phyloP scores from a whole-genome alignment of 352 stramenopile genomes.

The Aphanomyces stellatus region DNA sequence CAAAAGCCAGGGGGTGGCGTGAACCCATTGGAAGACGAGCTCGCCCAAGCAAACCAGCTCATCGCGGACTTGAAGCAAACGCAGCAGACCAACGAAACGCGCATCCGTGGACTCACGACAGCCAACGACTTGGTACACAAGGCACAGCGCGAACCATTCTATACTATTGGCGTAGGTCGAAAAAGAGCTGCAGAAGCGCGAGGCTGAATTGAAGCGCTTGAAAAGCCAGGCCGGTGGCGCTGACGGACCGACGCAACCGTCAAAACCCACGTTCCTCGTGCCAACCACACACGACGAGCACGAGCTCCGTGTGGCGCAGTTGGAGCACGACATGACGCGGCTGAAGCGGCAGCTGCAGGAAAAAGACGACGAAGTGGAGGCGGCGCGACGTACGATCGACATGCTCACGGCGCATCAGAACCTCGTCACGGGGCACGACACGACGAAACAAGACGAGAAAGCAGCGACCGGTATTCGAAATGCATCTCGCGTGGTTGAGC shows the following conservation, averaged over 20 bases:
- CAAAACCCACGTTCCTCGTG: neutral
- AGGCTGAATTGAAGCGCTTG: neutral
- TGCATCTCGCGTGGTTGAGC: neutral
- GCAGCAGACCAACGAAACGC: slow-evolving; percentile 8
- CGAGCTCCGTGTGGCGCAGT: neutral
- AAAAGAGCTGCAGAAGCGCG: neutral
- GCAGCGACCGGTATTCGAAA: neutral
- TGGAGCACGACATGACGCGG: neutral
- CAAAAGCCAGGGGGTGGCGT: slow-evolving; percentile 7
- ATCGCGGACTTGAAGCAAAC: slow-evolving; percentile 7
- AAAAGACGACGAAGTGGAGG: slow-evolving; percentile 13
- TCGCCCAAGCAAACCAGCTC: neutral
- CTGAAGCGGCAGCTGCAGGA: neutral
- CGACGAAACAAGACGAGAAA: neutral
- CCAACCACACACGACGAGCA: neutral
- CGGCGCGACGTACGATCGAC: slow-evolving; percentile 1
- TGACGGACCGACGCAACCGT: neutral
- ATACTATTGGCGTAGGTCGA: slow-evolving; percentile 11
- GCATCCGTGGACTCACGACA: neutral
- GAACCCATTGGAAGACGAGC: neutral
- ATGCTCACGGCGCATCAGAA: slow-evolving; percentile 1
- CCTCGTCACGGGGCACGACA: neutral
- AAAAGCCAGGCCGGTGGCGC: neutral
- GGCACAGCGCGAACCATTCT: too few relatives aligned
- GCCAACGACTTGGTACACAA: slow-evolving; percentile 10